Evolutionary conservation across 768 basidiomycete genomes (phyloP).

Genomic region (Suillus spraguei): DNA sequence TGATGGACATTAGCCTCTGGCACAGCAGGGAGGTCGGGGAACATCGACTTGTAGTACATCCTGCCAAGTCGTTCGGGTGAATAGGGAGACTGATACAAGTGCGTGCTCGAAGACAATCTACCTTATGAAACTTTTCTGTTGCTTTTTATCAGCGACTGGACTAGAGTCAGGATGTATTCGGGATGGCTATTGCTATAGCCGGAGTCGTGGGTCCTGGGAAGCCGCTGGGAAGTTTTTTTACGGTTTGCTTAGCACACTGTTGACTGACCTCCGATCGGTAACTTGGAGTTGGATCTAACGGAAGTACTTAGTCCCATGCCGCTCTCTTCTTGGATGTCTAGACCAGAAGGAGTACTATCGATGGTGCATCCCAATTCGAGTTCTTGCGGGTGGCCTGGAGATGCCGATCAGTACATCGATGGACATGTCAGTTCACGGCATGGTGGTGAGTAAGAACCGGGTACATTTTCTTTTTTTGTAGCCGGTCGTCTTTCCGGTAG

Average conservation of each 20-base stretch:
- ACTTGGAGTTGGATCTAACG: neutral
- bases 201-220: slow-evolving; percentile 9
- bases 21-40: slow-evolving; percentile 49
- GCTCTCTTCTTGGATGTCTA: neutral
- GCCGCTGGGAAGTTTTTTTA: neutral
- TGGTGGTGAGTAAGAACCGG: slow-evolving; percentile 6
- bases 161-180: neutral
- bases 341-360: neutral
- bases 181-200: slow-evolving; percentile 11
- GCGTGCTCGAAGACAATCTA: neutral
- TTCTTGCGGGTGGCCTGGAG: neutral
- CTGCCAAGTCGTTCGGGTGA: neutral
- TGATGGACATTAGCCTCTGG: slow-evolving; percentile 59
- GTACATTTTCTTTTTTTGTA: slow-evolving; percentile 1
- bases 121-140: neutral
- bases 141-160: neutral
- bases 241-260: neutral
- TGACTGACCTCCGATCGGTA: neutral
- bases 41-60: slow-evolving; percentile 63
- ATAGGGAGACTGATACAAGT: slow-evolving; percentile 1
- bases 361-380: neutral
- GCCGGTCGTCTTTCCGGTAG: neutral
- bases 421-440: neutral
- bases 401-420: neutral
- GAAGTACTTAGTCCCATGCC: neutral